Base-by-base conservation (phyloP, 2,329 filamentous ascomycete genomes). In the Trichoderma endophyticum region DNA sequence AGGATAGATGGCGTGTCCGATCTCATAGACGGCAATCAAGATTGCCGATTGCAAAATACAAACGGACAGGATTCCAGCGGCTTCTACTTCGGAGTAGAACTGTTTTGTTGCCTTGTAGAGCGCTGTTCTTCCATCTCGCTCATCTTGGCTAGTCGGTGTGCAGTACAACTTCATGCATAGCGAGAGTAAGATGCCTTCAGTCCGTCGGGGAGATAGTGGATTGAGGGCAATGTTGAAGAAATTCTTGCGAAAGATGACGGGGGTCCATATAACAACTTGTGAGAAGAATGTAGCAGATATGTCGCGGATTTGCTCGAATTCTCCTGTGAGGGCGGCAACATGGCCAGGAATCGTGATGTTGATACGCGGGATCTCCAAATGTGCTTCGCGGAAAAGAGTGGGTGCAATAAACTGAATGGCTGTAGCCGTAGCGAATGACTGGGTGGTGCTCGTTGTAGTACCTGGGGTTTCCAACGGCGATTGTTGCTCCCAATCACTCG, bases 111-210 rank as follows among this genome's bases (percentile, higher is more conserved):
- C 28, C 43, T n/a, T 65, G 9, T 65, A 65, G 1, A 56, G 63
- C 8, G 63, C 28, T 24, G 28, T 65, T 34, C 28, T 65, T 14
- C 63, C 63, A 26, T 36, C 30, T 9, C 24, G 28, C 8, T 36
- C 28, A 14, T 56, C 30, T 26, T 9, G 14, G 5, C 43, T 11
- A 3, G 63, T 21, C 18, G 63, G n/a, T 18, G 43, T 56, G 6
- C 63, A 65, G 30, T 65, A 65, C 6, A 65, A 9, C n/a, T 65
- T 65, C 63, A 65, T 65, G 18, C 63, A 65, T 24, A 65, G 24
- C 15, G 43, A 65, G 43, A 65, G 14, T 5, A 65, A 9, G 15
- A 65, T 24, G 12, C 63, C 63, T 36, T 65, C 63, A 65, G 11
- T 26, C n/a, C 63, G 39, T 12, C 63, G 39, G n/a, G 65, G 32